phyloP scores from a whole-genome alignment of 1,284 basidiomycete genomes.

The Salmacisia buchloeana region DNA sequence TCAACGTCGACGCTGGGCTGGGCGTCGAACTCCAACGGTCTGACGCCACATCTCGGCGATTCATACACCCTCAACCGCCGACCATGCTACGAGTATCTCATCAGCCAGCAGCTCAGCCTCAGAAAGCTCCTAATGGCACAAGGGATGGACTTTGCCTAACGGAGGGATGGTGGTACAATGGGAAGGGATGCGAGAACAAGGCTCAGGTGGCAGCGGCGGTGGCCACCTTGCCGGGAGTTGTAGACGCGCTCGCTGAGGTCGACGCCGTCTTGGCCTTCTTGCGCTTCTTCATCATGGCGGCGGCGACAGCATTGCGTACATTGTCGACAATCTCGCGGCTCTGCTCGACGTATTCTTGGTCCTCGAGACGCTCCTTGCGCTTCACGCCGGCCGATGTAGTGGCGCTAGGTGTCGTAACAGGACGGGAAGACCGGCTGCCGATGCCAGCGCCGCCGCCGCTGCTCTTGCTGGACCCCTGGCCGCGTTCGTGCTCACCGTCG shows the following conservation, averaged over 20 bases:
- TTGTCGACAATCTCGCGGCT: constrained; percentile 84
- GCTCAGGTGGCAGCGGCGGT: background rate
- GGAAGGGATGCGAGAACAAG: background rate
- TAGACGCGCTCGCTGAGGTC: background rate
- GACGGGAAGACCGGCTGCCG: too few relatives aligned
- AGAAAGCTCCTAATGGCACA: background rate
- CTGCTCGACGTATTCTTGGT: constrained; percentile 85
- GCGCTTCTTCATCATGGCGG: constrained; percentile 52
- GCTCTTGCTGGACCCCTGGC: constrained; percentile 34
- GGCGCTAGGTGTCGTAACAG: too few relatives aligned
- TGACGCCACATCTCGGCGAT: too few relatives aligned
- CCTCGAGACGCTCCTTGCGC: constrained; percentile 70
- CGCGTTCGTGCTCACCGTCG: constrained; percentile 17
- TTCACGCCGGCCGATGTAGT: constrained; percentile 61
- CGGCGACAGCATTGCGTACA: constrained; percentile 82
- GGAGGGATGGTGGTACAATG: background rate
- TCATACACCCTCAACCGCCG: too few relatives aligned
- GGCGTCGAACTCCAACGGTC: too few relatives aligned
- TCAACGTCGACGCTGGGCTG: too few relatives aligned
- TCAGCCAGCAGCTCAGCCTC: too few relatives aligned
- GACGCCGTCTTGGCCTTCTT: constrained; percentile 17
- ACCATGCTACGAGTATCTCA: too few relatives aligned
- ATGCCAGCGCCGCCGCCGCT: constrained; percentile 37
- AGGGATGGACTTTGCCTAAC: background rate
- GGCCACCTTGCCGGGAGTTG: background rate